Evolutionary conservation across 129 eudicot species (phyloP), one percentile per base, ranked within the genome.

Genomic region (Saussurea involucrata): DNA sequence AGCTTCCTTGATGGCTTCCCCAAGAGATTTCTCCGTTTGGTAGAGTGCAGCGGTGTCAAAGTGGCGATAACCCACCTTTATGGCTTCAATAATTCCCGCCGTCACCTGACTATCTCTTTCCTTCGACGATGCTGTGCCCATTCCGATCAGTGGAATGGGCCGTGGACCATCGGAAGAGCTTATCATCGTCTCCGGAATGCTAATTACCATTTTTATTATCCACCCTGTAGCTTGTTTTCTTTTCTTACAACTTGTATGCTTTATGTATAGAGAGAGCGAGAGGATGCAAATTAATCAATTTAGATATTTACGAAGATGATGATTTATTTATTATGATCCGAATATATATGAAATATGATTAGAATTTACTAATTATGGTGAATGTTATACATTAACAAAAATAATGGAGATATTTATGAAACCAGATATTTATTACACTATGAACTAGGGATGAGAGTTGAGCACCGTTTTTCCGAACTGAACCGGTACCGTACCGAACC

Each of bases 11-110:
- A 83, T 76, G 28, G 82, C 83, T 74, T 83, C 76, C 2, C 85
- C 83, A 0, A 86, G 71, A 49, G 74, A 31, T 8, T 22, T 31
- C 75, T 86, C 90, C 6, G 85, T 65, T 3, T 78, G 13, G 61
- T 86, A 86, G 22, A 81, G 4, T 0, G 85, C 24, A 1, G 88
- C 88, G 12, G 88, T 85, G 63, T 85, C 88, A 44, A 85, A 78
- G 74, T 86, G 87, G 46, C 81, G 80, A 44, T 86, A 86, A 34
- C 89, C 89, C n/a, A 34, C 80, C 69, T 83, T 77, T n/a, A 86
- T 86, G 15, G 86, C 89, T 66, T 75, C 76, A 22, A 75, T 22
- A 20, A 85, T 31, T 6, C 79, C 78, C 0, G 71, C 36, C 22
- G 55, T 67, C 69, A 82, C 85, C 29, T 25, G 15, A 36, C 53